Evolutionary conservation across 805 yeast genomes (phyloP).

Genomic region (Ogataea nakhonphanomensis): DNA sequence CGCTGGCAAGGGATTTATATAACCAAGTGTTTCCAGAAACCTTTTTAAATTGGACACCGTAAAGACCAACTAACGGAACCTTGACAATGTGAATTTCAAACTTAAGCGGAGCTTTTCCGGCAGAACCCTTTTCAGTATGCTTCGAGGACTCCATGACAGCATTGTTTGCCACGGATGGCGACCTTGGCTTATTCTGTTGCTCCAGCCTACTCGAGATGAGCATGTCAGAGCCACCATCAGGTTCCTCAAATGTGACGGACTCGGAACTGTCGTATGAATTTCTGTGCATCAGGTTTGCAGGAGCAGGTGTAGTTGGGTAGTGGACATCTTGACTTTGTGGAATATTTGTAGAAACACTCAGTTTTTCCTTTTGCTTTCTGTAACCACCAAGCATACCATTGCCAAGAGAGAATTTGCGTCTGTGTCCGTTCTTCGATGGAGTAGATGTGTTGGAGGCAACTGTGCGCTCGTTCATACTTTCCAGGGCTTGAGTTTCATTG

Average conservation of each 20-base stretch:
- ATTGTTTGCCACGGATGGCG: constrained; percentile 15
- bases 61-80: constrained; percentile 83
- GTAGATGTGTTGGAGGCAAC: constrained; percentile 31
- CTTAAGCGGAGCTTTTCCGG: constrained; percentile 60
- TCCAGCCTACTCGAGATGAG: constrained; percentile 56
- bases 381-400: constrained; percentile 50
- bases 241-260: constrained; percentile 54
- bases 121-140: constrained; percentile 13
- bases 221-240: constrained; percentile 54
- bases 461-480: constrained; percentile 19
- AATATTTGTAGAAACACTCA: constrained; percentile 32
- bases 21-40: constrained; percentile 93
- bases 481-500: constrained; percentile 15
- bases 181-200: constrained; percentile 35
- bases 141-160: constrained; percentile 7
- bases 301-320: constrained; percentile 38
- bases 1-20: constrained; percentile 86
- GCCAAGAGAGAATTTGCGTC: constrained; percentile 64
- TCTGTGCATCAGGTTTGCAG: constrained; percentile 35
- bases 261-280: constrained; percentile 53
- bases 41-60: constrained; percentile 94
- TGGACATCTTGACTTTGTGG: constrained; percentile 47
- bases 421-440: constrained; percentile 41
- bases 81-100: constrained; percentile 91
- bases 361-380: constrained; percentile 44